Evolutionary conservation across 1,139 yeast genomes (phyloP).

Genomic region (Saccharomyces hybrid): DNA sequence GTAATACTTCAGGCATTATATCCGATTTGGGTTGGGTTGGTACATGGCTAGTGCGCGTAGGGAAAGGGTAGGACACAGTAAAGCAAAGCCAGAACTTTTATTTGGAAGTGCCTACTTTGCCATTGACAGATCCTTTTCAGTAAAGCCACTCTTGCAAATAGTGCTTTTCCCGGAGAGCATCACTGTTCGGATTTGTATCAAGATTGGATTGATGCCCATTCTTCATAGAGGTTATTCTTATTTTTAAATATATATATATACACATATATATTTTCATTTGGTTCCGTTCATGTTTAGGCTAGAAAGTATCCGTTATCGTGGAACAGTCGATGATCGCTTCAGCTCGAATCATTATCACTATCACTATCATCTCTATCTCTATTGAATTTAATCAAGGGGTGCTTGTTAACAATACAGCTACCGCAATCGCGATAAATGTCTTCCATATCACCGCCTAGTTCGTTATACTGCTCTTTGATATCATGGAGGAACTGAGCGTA

Average conservation of each 20-base stretch:
- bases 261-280: not conserved
- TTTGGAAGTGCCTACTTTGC: no score
- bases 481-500: not conserved
- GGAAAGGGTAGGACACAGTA: no score
- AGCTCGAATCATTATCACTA: not conserved
- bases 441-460: not conserved
- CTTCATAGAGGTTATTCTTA: constrained; percentile 5
- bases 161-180: not conserved
- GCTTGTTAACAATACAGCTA: not conserved
- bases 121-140: not conserved
- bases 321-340: not conserved
- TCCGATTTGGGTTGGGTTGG: no score
- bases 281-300: not conserved
- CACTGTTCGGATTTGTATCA: not conserved
- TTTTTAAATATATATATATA: no score
- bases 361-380: not conserved
- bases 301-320: not conserved
- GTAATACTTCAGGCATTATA: no score
- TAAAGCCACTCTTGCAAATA: not conserved
- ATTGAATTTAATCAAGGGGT: not conserved
- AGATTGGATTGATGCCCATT: not conserved
- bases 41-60: no score
- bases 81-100: no score
- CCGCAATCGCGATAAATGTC: not conserved
- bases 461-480: not conserved